Evolutionary conservation across 495 filamentous ascomycete genomes (phyloP).

Genomic region (Cairneyella variabilis): DNA sequence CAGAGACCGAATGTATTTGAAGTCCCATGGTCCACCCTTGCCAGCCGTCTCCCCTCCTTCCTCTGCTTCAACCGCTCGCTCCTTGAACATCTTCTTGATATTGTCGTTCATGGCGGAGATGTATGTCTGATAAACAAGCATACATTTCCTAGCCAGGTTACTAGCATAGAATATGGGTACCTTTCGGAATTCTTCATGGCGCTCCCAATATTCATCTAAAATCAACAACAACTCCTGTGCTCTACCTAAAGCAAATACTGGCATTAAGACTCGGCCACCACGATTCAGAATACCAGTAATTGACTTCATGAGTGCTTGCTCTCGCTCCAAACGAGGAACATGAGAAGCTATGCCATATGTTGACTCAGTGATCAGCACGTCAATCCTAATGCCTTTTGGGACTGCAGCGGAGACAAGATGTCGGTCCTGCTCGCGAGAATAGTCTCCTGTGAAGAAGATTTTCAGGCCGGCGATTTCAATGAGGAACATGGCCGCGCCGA

Average conservation of each 20-base stretch:
- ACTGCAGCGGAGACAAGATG: slow-evolving; percentile 91
- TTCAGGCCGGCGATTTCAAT: slow-evolving; percentile 95
- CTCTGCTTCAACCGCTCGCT: slow-evolving; percentile 84
- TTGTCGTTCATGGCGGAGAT: slow-evolving; percentile 98
- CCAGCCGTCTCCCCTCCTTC: slow-evolving; percentile 64
- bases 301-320: slow-evolving; percentile 89
- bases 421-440: slow-evolving; percentile 88
- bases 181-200: slow-evolving; percentile 79
- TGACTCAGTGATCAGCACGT: slow-evolving; percentile 94
- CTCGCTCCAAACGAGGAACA: slow-evolving; percentile 81
- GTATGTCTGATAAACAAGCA: slow-evolving; percentile 98
- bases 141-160: slow-evolving; percentile 90
- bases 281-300: slow-evolving; percentile 86
- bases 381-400: slow-evolving; percentile 78
- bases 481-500: slow-evolving; percentile 98
- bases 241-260: slow-evolving; percentile 89
- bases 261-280: slow-evolving; percentile 89
- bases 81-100: slow-evolving; percentile 84
- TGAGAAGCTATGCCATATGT: slow-evolving; percentile 94
- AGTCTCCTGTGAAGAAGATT: slow-evolving; percentile 96
- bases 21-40: slow-evolving; percentile 91
- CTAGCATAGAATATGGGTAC: slow-evolving; percentile 96
- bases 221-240: slow-evolving; percentile 94
- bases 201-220: slow-evolving; percentile 93
- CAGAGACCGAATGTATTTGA: slow-evolving; percentile 82